Conservation (phyloP, 345 rosid genomes). For the Microthlaspi erraticum region DNA sequence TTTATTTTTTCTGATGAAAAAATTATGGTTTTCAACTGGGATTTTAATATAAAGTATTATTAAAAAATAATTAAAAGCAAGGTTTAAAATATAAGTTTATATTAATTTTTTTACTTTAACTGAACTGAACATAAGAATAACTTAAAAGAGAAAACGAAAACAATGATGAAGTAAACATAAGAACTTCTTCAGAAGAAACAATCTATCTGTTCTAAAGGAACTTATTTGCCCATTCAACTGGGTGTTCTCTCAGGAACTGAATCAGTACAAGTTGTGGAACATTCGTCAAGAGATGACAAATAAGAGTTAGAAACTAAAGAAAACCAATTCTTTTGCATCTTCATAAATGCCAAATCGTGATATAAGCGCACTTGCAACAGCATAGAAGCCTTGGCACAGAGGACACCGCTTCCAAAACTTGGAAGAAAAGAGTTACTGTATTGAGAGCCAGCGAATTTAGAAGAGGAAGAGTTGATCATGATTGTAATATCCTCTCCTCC, state of each 20-base stretch:
- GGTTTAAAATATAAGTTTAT: too few relatives aligned
- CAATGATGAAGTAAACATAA: too few relatives aligned
- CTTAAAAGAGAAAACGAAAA: too few relatives aligned
- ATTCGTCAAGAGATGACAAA: slow-evolving; percentile 51
- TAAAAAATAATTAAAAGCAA: too few relatives aligned
- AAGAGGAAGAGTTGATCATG: slow-evolving; percentile 73
- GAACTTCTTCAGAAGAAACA: too few relatives aligned
- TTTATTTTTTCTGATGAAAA: too few relatives aligned
- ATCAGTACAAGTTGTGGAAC: slow-evolving; percentile 91
- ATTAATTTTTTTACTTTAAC: too few relatives aligned
- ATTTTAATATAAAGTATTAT: too few relatives aligned
- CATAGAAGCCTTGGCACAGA: slow-evolving; percentile 97
- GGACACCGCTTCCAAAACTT: slow-evolving; percentile 84
- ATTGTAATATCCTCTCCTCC: slow-evolving; percentile 90
- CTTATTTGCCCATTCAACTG: slow-evolving; percentile 98
- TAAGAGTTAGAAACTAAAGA: background rate
- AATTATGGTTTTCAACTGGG: too few relatives aligned
- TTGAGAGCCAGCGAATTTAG: slow-evolving; percentile 72
- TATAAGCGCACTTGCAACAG: slow-evolving; percentile 69
- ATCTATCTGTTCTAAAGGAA: too few relatives aligned
- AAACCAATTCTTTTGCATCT: background rate
- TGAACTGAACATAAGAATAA: too few relatives aligned
- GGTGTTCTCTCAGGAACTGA: slow-evolving; percentile 93
- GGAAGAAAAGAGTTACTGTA: slow-evolving; percentile 67
- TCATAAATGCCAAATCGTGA: slow-evolving; percentile 15